Evolutionary conservation across 192 early-diverging fungal genomes (phyloP).

Genomic region (Coemansia sp.): DNA sequence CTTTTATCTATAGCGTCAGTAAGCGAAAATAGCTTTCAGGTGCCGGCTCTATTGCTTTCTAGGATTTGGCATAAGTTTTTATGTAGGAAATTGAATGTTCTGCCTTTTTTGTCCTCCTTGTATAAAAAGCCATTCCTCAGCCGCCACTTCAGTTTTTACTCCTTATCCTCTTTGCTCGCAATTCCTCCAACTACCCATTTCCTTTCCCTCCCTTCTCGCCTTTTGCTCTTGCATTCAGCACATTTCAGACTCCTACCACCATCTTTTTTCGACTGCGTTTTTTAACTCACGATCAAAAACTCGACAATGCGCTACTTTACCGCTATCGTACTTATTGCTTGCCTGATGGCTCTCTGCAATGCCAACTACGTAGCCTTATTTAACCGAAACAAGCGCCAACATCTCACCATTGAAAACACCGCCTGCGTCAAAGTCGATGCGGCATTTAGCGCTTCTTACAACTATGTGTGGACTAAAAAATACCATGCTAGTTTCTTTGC

Average conservation of each 20-base stretch:
- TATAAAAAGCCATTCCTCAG: neutral
- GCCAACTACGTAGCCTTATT: too few species aligned
- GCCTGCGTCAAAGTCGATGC: neutral
- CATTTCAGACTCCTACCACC: neutral
- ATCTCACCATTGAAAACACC: neutral
- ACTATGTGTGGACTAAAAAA: neutral
- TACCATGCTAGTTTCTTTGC: neutral
- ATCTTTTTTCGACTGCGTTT: slow-evolving; percentile 1
- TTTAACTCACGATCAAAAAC: neutral
- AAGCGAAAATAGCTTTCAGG: neutral
- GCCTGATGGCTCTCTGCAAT: slow-evolving; percentile 4
- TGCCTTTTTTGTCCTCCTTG: neutral
- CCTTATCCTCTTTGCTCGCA: neutral
- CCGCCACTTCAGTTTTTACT: neutral
- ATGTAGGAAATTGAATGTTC: neutral
- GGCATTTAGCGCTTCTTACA: neutral
- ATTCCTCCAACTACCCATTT: neutral
- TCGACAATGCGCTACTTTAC: neutral
- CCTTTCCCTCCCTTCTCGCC: neutral
- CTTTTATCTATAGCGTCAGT: neutral
- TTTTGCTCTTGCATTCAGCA: neutral
- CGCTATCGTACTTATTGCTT: neutral
- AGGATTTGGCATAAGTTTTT: neutral
- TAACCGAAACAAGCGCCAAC: too few species aligned
- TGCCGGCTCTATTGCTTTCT: neutral